Evolutionary conservation across 257 asterid genomes (phyloP).

Genomic region (Paraleonurus japonicus): DNA sequence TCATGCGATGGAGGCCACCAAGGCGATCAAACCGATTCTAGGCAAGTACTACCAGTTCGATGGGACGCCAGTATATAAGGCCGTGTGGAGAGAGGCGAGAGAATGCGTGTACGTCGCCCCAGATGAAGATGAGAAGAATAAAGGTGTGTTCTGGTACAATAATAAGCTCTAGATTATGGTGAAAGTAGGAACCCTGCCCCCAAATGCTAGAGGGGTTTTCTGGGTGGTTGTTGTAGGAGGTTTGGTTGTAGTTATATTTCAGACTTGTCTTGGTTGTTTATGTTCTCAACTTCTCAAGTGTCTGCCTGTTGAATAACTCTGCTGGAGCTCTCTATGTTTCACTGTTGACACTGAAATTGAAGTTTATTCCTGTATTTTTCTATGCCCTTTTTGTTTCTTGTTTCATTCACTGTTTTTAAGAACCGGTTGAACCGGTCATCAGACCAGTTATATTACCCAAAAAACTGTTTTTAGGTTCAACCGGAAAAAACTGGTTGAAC

Average conservation of each 20-base stretch:
- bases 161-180: constrained; percentile 55
- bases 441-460: too few species aligned
- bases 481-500: too few species aligned
- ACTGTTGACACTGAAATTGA: neutral
- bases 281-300: neutral
- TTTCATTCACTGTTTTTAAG: too few species aligned
- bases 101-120: constrained; percentile 75
- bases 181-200: neutral
- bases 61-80: constrained; percentile 56
- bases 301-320: constrained; percentile 26
- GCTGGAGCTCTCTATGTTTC: neutral
- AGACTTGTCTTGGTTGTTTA: constrained; percentile 20
- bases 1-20: constrained; percentile 83
- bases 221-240: constrained; percentile 25
- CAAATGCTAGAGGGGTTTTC: constrained; percentile 11
- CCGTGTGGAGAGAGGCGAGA: constrained; percentile 72
- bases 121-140: constrained; percentile 54
- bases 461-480: too few species aligned
- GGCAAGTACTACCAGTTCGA: constrained; percentile 78
- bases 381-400: too few species aligned
- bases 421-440: too few species aligned
- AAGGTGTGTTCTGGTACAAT: constrained; percentile 79
- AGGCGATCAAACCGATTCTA: constrained; percentile 68
- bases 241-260: constrained; percentile 16
- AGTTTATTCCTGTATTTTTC: neutral